These are phyloP conservation scores for Schizonepeta tenuifolia DNA, from an alignment of 257 asterid species.

Conservation along the genomic window DNA sequence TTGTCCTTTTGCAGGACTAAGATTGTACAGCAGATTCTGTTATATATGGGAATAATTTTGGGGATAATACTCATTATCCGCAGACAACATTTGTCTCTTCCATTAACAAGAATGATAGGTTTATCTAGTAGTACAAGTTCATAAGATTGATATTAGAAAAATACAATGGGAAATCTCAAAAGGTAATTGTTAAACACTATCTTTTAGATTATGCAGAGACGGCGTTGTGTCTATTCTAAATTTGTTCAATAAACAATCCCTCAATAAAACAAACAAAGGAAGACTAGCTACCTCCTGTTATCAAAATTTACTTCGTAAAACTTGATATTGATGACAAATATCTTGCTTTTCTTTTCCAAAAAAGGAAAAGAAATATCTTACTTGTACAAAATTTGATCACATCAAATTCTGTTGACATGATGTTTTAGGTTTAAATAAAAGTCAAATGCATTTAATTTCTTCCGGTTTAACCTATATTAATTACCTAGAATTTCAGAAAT, in stretches of 20 bases:
- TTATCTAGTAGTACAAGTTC: background rate
- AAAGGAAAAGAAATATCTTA: too few species aligned
- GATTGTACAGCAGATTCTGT: background rate
- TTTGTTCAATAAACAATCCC: background rate
- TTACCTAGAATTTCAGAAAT: background rate
- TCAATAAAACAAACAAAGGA: background rate
- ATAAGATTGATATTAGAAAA: background rate
- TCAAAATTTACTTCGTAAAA: background rate
- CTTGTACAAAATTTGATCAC: background rate
- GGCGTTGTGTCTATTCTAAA: background rate
- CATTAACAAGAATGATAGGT: constrained; percentile 1
- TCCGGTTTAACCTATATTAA: too few species aligned
- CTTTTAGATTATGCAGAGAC: constrained; percentile 16
- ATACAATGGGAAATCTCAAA: background rate
- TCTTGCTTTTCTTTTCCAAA: too few species aligned
- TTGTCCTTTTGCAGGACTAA: constrained; percentile 18
- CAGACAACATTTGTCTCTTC: constrained; percentile 9
- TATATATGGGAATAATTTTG: background rate
- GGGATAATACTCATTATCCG: background rate
- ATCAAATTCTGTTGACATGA: background rate
- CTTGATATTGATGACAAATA: background rate
- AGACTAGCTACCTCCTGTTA: background rate
- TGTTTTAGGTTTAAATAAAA: background rate
- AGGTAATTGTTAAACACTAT: background rate
- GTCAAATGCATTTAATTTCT: background rate